A percentile compares a stretch with the other conserved stretches of the same genome.
Conservation (phyloP, 306 rosid species). For the Oxytropis ochrocephala region DNA sequence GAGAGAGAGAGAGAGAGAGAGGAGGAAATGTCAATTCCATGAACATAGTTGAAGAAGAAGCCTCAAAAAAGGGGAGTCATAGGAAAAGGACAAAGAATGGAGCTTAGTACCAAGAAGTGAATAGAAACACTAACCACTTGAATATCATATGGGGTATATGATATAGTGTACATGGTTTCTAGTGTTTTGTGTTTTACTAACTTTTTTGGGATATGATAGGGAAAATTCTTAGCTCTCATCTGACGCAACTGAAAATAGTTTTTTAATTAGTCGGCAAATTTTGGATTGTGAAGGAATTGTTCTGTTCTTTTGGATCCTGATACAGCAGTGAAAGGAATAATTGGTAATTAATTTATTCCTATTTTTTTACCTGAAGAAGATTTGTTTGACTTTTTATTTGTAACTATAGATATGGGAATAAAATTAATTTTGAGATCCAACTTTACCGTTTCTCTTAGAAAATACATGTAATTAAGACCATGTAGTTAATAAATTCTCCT, state of each 20-base stretch:
- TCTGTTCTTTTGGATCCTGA: slow-evolving; percentile 21
- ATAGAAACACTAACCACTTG: slow-evolving; percentile 48
- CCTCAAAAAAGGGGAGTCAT: background rate
- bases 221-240: slow-evolving; percentile 65
- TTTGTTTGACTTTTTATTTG: background rate
- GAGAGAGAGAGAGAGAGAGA: slow-evolving; percentile 2
- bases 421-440: slow-evolving; percentile 15
- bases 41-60: slow-evolving; percentile 38
- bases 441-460: background rate
- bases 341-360: background rate
- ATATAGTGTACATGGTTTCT: slow-evolving; percentile 10
- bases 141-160: slow-evolving; percentile 18
- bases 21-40: slow-evolving; percentile 23
- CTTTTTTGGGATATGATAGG: slow-evolving; percentile 17
- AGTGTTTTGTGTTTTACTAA: slow-evolving; percentile 9
- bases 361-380: background rate
- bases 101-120: slow-evolving; percentile 53
- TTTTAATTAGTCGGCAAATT: slow-evolving; percentile 18
- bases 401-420: background rate
- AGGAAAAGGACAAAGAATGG: slow-evolving; percentile 31
- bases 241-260: slow-evolving; percentile 45
- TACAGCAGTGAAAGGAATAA: slow-evolving; percentile 4
- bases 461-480: no score
- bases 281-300: slow-evolving; percentile 3
- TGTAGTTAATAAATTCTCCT: no score